Percentiles rank a stretch among this genome's conserved stretches.
Conservation (phyloP, 139 green algal species). For the Picochlorum sp. region DNA sequence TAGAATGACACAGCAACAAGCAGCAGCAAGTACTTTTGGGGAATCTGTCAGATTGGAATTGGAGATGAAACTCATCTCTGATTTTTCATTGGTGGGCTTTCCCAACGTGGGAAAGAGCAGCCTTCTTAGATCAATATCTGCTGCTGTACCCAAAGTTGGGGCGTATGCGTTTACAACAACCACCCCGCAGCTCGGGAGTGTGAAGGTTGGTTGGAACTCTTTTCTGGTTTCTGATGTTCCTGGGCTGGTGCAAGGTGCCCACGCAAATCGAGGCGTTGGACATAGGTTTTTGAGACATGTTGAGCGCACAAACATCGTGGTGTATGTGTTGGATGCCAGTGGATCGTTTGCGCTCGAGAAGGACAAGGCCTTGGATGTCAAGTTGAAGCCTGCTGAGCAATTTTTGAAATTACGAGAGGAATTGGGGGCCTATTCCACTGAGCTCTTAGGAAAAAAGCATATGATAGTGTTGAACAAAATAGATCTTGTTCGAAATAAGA, state of each 20-base stretch:
- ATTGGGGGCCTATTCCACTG: conserved; percentile 35
- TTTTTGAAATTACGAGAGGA: conserved; percentile 48
- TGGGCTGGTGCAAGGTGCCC: conserved; percentile 38
- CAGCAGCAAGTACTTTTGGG: conserved; percentile 5
- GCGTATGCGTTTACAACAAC: conserved; percentile 75
- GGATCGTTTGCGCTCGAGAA: background rate
- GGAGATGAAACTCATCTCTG: conserved; percentile 80
- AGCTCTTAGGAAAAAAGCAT: conserved; percentile 21
- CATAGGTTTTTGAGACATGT: conserved; percentile 66
- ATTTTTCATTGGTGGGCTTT: conserved; percentile 89
- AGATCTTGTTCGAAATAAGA: conserved; percentile 23
- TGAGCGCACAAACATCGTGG: conserved; percentile 42
- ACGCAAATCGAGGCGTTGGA: conserved; percentile 46
- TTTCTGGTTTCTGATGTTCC: conserved; percentile 60
- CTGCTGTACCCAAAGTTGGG: conserved; percentile 34
- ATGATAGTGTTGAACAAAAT: conserved; percentile 66
- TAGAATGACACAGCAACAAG: background rate
- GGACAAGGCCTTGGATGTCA: conserved; percentile 2
- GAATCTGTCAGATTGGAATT: conserved; percentile 63
- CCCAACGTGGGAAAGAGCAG: conserved; percentile 82
- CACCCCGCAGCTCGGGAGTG: conserved; percentile 61
- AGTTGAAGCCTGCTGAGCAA: conserved; percentile 33
- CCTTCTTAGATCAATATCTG: conserved; percentile 66
- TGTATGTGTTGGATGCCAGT: conserved; percentile 47
- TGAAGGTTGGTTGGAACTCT: conserved; percentile 13